Base-by-base conservation (phyloP, 208 protist species). In the Herpetomonas tarakana region DNA sequence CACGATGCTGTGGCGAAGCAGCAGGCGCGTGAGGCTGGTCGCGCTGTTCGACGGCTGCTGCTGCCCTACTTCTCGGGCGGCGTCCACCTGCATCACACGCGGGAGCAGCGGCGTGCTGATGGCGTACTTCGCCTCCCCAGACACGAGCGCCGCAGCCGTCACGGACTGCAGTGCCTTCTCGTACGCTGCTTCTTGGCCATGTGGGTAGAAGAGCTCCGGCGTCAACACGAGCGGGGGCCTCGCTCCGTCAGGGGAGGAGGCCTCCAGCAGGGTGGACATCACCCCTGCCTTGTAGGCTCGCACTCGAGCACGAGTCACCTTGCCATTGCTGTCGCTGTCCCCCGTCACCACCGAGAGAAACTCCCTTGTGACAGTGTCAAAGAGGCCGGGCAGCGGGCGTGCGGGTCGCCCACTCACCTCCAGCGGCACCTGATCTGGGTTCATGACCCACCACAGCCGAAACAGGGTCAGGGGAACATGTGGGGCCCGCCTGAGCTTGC, bases 401-500 rank as follows among this genome's bases (percentile, higher is more conserved):
- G 35, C 9, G 9, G 9, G 9, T 14, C 6, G 14, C 35, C 9
- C 14, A 41, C 14, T 41, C 30, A 88, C 19, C 63, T 92, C 78
- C 30, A 86, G 41, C 0, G 78, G 71, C 44, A 88, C 58, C 27
- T 83, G 68, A 29, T 92, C 81, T 3, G 81, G 78, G 52, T 92
- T 92, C 26, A 71, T 70, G 31, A 65, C 76, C 85, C 85, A 92
- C 81, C 85, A 92, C 54, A 86, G 74, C 53, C 69, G 53, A 25
- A 88, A 75, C 12, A 92, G 45, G 52, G 86, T 75, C 12, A 92
- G 38, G 4, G 72, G 78, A 19, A 86, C 26, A 0, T 58, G 18
- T 25, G 53, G 47, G 0, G 28, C 50, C 1, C 24, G 26, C 2
- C 6, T n/a, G 46, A 64, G 46, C 0, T 29, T 28, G 3, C 21